Percentiles rank a stretch among this genome's conserved stretches.
Evolutionary conservation across 1,139 yeast genomes (phyloP).

Genomic region (Protomyces inouyei): DNA sequence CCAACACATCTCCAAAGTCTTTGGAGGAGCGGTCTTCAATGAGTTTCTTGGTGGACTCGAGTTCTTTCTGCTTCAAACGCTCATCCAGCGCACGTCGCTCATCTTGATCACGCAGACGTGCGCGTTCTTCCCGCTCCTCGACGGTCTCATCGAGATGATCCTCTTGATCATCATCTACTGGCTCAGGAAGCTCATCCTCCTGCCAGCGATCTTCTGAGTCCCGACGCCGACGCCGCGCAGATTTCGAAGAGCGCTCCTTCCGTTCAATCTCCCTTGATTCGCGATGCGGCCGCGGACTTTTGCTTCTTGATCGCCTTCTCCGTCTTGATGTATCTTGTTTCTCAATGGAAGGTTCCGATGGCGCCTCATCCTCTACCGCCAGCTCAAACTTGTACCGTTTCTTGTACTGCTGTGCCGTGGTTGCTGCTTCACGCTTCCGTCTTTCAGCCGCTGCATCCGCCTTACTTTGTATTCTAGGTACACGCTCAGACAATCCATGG

Average conservation of each 20-base stretch:
- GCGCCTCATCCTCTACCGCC: slow-evolving; percentile 28
- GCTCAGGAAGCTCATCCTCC: slow-evolving; percentile 27
- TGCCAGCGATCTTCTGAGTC: slow-evolving; percentile 27
- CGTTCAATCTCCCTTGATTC: not conserved
- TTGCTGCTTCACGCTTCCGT: slow-evolving; percentile 14
- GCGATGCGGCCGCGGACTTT: not conserved
- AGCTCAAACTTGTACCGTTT: slow-evolving; percentile 29
- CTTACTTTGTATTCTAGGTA: slow-evolving; percentile 30
- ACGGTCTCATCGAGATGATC: slow-evolving; percentile 12
- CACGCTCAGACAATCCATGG: slow-evolving; percentile 34
- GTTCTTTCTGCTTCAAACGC: slow-evolving; percentile 36
- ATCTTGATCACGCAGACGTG: slow-evolving; percentile 33
- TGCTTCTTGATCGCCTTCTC: slow-evolving; percentile 8
- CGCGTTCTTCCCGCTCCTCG: slow-evolving; percentile 29
- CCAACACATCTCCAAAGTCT: slow-evolving; percentile 17
- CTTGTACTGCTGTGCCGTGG: slow-evolving; percentile 1
- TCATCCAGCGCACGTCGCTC: slow-evolving; percentile 40
- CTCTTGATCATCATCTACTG: slow-evolving; percentile 25
- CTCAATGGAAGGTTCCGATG: not conserved
- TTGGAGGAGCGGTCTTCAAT: slow-evolving; percentile 29
- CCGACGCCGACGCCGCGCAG: slow-evolving; percentile 15
- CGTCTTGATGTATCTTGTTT: slow-evolving; percentile 7
- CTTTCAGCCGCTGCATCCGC: slow-evolving; percentile 14
- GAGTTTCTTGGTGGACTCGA: slow-evolving; percentile 21
- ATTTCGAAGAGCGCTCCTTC: not conserved